A percentile compares a stretch with the other conserved stretches of the same genome.
phyloP scores from a whole-genome alignment of 352 stramenopile genomes.

The Phytophthora tentaculata region DNA sequence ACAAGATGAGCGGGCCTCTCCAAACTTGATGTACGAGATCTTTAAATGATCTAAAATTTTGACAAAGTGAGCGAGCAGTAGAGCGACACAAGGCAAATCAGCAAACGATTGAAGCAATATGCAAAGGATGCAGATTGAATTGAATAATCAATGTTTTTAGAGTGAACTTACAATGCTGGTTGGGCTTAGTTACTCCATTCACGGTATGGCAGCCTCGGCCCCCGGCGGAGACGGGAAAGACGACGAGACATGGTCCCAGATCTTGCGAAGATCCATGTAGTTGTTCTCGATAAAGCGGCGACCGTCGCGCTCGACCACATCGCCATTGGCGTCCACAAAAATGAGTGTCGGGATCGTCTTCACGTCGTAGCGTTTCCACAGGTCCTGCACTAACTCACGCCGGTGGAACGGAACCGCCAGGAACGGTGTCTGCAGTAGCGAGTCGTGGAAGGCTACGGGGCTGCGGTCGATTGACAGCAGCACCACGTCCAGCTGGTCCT shows the following conservation, averaged over 20 bases:
- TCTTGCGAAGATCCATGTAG: conserved; percentile 65
- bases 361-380: conserved; percentile 74
- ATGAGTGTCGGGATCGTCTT: conserved; percentile 76
- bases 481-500: conserved; percentile 66
- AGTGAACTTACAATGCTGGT: too few species aligned
- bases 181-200: too few species aligned
- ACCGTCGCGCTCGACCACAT: conserved; percentile 68
- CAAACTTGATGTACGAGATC: too few species aligned
- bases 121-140: background rate
- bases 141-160: conserved; percentile 9
- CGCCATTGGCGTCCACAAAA: conserved; percentile 67
- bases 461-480: conserved; percentile 66
- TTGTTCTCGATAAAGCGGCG: conserved; percentile 66
- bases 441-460: conserved; percentile 60
- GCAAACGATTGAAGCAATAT: background rate
- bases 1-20: too few species aligned
- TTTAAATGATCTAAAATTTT: too few species aligned
- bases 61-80: too few species aligned
- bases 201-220: conserved; percentile 38
- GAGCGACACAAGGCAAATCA: too few species aligned
- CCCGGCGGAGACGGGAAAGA: conserved; percentile 20
- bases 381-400: conserved; percentile 55
- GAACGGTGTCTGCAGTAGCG: conserved; percentile 66
- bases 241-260: conserved; percentile 57
- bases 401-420: conserved; percentile 60